Conservation (phyloP, 208 protist species). For the Naegleria fowleri region DNA sequence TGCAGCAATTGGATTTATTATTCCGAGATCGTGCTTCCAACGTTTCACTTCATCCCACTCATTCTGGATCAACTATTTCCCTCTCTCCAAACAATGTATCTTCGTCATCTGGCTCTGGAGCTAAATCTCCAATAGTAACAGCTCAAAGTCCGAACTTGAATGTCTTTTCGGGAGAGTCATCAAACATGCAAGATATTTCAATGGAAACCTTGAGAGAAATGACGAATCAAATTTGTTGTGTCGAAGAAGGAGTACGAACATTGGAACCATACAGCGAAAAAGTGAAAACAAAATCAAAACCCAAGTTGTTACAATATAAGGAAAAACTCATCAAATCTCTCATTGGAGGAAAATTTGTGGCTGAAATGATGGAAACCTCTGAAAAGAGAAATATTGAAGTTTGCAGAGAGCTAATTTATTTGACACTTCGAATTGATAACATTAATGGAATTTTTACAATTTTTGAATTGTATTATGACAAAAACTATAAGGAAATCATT, state of each 20-base stretch:
- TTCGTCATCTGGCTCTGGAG: not conserved
- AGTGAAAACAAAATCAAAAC: not conserved
- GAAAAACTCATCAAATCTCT: not conserved
- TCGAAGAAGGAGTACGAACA: not conserved
- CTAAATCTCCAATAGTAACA: not conserved
- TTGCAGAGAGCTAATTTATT: not conserved
- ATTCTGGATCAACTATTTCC: too few relatives aligned
- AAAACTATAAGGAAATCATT: not conserved
- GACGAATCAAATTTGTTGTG: not conserved
- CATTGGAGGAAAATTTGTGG: not conserved
- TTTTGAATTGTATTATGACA: constrained; percentile 1
- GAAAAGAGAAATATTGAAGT: not conserved
- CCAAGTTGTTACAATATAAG: not conserved
- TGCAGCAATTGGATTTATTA: constrained; percentile 18
- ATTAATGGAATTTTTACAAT: not conserved
- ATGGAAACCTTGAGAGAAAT: not conserved
- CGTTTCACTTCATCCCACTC: not conserved
- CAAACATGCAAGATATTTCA: not conserved
- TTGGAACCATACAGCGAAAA: constrained; percentile 6
- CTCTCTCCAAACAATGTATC: too few relatives aligned
- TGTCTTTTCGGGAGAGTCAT: not conserved
- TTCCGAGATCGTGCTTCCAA: not conserved
- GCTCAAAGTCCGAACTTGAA: not conserved
- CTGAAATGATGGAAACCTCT: not conserved
- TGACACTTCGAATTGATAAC: not conserved